phyloP scores from a whole-genome alignment of 768 basidiomycete genomes.

The Porpolomopsis calyptriformis region DNA sequence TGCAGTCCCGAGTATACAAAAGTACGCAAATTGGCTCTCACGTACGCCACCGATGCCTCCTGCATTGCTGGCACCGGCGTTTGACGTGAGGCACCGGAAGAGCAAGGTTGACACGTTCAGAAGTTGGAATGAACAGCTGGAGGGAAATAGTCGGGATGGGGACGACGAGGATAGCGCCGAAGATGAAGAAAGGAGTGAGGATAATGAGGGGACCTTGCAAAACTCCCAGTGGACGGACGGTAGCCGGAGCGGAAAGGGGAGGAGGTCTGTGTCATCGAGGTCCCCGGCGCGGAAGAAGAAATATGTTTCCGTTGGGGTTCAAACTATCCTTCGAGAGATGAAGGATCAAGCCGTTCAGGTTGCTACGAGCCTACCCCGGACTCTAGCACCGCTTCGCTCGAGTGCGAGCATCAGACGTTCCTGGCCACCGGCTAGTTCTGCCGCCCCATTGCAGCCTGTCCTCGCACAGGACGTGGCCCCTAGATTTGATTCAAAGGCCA shows the following conservation, averaged over 20 bases:
- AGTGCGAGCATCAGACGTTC: conserved; percentile 2
- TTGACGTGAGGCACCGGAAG: conserved; percentile 35
- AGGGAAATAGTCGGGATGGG: conserved; percentile 69
- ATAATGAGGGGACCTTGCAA: conserved; percentile 9
- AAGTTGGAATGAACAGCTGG: conserved; percentile 45
- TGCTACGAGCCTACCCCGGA: conserved; percentile 16
- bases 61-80: conserved; percentile 36
- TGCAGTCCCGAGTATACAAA: conserved; percentile 64
- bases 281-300: conserved; percentile 33
- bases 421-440: conserved; percentile 6
- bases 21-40: conserved; percentile 54
- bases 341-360: conserved; percentile 54
- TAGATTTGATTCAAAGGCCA: conserved; percentile 12
- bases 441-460: conserved; percentile 8
- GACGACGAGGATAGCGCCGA: conserved; percentile 49
- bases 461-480: conserved; percentile 7
- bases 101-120: conserved; percentile 20
- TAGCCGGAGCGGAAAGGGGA: conserved; percentile 5
- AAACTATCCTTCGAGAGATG: conserved; percentile 50
- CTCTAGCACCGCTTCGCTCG: conserved; percentile 3
- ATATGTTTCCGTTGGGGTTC: conserved; percentile 61
- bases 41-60: conserved; percentile 35
- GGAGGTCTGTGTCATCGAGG: conserved; percentile 4
- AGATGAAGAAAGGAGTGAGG: conserved; percentile 29
- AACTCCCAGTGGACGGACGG: conserved; percentile 6